These are phyloP conservation scores for Phragmites australis DNA, from an alignment of 176 grass and related monocot genomes.

Conservation along the genomic window DNA sequence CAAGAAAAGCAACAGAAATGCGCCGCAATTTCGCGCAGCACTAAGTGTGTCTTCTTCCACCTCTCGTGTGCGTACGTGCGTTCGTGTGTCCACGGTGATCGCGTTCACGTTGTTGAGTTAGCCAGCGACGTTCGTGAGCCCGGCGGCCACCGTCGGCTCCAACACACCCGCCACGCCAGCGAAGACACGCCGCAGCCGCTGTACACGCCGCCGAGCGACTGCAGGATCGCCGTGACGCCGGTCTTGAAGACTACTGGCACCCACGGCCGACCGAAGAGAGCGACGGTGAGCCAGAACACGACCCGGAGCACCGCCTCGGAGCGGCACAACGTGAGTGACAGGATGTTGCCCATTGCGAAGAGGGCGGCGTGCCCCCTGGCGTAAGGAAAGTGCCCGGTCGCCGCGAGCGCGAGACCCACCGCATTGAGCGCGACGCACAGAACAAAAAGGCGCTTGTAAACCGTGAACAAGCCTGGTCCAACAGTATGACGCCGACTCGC, in stretches of 20 bases:
- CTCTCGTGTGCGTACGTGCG: too few species aligned
- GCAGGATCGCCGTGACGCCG: conserved; percentile 45
- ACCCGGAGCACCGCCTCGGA: conserved; percentile 50
- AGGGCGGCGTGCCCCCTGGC: conserved; percentile 43
- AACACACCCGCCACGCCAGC: conserved; percentile 53
- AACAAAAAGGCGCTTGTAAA: conserved; percentile 61
- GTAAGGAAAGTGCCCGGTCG: conserved; percentile 40
- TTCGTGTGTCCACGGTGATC: too few species aligned
- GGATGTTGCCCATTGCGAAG: conserved; percentile 58
- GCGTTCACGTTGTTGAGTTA: too few species aligned
- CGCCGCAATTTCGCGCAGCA: too few species aligned
- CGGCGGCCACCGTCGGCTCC: too few species aligned
- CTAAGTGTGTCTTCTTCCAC: too few species aligned
- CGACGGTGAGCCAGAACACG: conserved; percentile 55
- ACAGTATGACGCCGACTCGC: conserved; percentile 46
- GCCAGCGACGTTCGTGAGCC: too few species aligned
- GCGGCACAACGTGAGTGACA: conserved; percentile 62
- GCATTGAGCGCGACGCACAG: conserved; percentile 42
- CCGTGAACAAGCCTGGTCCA: conserved; percentile 63
- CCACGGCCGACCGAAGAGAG: conserved; percentile 38
- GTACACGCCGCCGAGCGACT: conserved; percentile 63
- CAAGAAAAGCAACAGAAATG: too few species aligned
- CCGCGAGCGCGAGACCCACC: conserved; percentile 27
- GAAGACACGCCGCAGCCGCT: conserved; percentile 63
- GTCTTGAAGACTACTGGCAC: conserved; percentile 55